Conservation (phyloP, 495 filamentous ascomycete genomes). For the Penicillium desertorum region DNA sequence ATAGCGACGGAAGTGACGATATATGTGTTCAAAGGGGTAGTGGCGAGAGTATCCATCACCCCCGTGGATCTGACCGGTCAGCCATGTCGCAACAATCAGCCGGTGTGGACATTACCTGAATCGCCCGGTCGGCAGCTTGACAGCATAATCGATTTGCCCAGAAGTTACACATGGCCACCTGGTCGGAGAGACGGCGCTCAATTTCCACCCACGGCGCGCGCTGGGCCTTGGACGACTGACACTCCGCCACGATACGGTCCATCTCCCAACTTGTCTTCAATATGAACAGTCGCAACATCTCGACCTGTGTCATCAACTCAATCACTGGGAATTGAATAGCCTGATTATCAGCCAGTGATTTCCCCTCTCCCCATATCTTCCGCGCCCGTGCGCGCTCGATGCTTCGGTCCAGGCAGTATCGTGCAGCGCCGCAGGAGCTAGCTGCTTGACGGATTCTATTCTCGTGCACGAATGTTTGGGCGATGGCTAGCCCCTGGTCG, state of each 20-base stretch:
- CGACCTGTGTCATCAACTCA: conserved; percentile 56
- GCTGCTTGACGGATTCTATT: conserved; percentile 62
- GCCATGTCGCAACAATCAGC: neutral
- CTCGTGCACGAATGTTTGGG: conserved; percentile 63
- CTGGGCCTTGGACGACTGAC: conserved; percentile 10
- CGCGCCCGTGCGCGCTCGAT: conserved; percentile 52
- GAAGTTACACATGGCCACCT: conserved; percentile 64
- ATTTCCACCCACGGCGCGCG: conserved; percentile 43
- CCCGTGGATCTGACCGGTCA: conserved; percentile 45
- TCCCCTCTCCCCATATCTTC: conserved; percentile 52
- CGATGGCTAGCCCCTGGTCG: conserved; percentile 52
- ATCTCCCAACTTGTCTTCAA: conserved; percentile 58
- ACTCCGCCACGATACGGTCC: conserved; percentile 50
- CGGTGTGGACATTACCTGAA: conserved; percentile 41
- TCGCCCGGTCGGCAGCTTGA: conserved; percentile 59
- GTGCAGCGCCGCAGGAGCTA: conserved; percentile 55
- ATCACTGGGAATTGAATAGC: conserved; percentile 62
- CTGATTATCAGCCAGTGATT: conserved; percentile 54
- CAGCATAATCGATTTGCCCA: conserved; percentile 59
- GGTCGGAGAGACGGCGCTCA: conserved; percentile 53
- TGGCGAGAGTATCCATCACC: conserved; percentile 50
- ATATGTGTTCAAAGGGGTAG: conserved; percentile 53
- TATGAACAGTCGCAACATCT: conserved; percentile 61
- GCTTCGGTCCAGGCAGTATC: conserved; percentile 54
- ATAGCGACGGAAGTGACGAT: conserved; percentile 51